Evolutionary conservation across 2,329 filamentous ascomycete species (phyloP).

Genomic region (Curvularia verruculosa): DNA sequence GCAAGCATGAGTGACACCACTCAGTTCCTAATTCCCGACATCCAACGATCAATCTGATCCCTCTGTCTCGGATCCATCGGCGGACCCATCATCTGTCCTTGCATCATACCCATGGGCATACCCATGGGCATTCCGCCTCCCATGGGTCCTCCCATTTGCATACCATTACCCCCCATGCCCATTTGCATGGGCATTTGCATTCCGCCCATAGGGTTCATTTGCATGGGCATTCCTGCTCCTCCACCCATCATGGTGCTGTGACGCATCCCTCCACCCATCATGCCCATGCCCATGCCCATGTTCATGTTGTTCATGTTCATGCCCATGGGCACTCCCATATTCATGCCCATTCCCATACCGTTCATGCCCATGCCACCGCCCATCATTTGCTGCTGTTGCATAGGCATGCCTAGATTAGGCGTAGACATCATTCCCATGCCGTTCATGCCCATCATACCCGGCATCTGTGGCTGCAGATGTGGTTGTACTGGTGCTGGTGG

Average conservation of each 20-base stretch:
- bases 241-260: conserved; percentile 8
- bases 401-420: not conserved
- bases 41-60: conserved; percentile 66
- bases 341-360: conserved; percentile 7
- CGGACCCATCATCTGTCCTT: conserved; percentile 30
- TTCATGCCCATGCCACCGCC: conserved; percentile 7
- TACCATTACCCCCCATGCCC: conserved; percentile 6
- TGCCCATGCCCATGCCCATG: not conserved
- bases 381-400: conserved; percentile 14
- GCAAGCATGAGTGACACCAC: too few relatives aligned
- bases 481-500: not conserved
- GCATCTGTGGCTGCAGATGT: conserved; percentile 2
- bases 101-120: conserved; percentile 33
- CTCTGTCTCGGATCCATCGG: conserved; percentile 58
- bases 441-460: conserved; percentile 20
- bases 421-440: conserved; percentile 5
- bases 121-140: conserved; percentile 22
- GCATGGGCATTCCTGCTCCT: conserved; percentile 9
- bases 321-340: conserved; percentile 10
- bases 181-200: conserved; percentile 7
- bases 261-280: conserved; percentile 5
- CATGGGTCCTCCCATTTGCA: conserved; percentile 14
- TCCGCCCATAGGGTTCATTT: conserved; percentile 12
- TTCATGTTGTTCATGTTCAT: conserved; percentile 9
- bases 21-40: conserved; percentile 51